These are phyloP conservation scores for Ceratobasidium sp. DNA, from an alignment of 1,284 basidiomycete species.

Conservation along the genomic window DNA sequence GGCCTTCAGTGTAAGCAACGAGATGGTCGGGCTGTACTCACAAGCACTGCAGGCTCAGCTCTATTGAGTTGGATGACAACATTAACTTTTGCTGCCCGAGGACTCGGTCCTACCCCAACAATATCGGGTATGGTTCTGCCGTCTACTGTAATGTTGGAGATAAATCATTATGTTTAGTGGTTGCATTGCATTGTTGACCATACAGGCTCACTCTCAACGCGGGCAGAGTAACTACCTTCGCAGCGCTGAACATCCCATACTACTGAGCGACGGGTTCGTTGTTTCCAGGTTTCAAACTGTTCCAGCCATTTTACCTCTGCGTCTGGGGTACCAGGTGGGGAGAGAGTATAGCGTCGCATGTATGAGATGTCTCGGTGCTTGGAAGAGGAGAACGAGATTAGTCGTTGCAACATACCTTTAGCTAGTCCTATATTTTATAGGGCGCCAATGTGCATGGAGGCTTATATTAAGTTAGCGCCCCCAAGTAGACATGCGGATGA, in stretches of 20 bases:
- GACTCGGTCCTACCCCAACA: background rate
- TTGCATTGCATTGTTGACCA: background rate
- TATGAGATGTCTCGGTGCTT: background rate
- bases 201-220: background rate
- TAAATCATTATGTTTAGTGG: background rate
- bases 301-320: slow-evolving; percentile 19
- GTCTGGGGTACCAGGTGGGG: background rate
- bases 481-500: too few species aligned
- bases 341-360: slow-evolving; percentile 2
- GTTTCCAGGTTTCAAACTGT: slow-evolving; percentile 18
- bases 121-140: background rate
- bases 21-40: background rate
- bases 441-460: too few species aligned
- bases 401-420: background rate
- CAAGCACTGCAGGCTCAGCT: slow-evolving; percentile 16
- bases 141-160: background rate
- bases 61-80: background rate
- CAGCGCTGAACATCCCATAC: background rate
- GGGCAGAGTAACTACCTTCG: background rate
- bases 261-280: background rate
- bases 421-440: too few species aligned
- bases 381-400: background rate
- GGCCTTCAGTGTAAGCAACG: background rate
- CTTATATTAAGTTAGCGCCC: too few species aligned
- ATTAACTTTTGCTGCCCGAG: slow-evolving; percentile 8